Base-by-base conservation (phyloP, 2,329 filamentous ascomycete genomes). In the Fusarium tricinctum region DNA sequence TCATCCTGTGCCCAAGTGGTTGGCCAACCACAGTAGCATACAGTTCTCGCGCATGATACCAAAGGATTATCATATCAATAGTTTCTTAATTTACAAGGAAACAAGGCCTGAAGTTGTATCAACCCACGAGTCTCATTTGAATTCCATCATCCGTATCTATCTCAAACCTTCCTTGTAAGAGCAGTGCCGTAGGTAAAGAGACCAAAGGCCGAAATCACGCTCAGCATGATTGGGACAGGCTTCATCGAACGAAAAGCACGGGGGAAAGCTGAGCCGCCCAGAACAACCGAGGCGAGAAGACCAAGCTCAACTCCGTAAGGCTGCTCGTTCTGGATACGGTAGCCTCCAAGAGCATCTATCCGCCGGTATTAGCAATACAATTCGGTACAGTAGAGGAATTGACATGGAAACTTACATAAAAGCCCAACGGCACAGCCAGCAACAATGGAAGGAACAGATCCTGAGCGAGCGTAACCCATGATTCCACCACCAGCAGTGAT, bases 401-500 rank as follows among this genome's bases (percentile, higher is more conserved):
- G 17, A n/a, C n/a, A n/a, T n/a, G 10, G n/a, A 40, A n/a, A 79
- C 83, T 45, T 81, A 88, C 86, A 89, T 19, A 89, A 78, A 15
- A 85, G 71, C 49, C 96, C 96, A 70, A 99, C 94, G 33, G 91
- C 90, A 71, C 93, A 84, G 52, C 96, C 96, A 15, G 96, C 96
- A 14, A 88, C 89, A 72, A 98, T 86, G 14, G 94, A 97, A 38
- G 95, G 95, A 49, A 97, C 79, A 23, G 94, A 98, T 61, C 93
- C 88, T 1, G 94, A 96, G 78, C 91, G 90, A 44, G 91, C 84
- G 81, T 93, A 99, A 76, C 96, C 96, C 76, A 92, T 91, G 63
- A 92, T 91, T 69, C 96, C 96, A 73, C 96, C 96, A 58, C 91
- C 86, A 51, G 94, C 93, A 60, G 94, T 97, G 61, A 98, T 85